Evolutionary conservation across 2,329 filamentous ascomycete species (phyloP), one percentile per base, ranked within the genome.

Genomic region (Neopestalotiopsis rosae): DNA sequence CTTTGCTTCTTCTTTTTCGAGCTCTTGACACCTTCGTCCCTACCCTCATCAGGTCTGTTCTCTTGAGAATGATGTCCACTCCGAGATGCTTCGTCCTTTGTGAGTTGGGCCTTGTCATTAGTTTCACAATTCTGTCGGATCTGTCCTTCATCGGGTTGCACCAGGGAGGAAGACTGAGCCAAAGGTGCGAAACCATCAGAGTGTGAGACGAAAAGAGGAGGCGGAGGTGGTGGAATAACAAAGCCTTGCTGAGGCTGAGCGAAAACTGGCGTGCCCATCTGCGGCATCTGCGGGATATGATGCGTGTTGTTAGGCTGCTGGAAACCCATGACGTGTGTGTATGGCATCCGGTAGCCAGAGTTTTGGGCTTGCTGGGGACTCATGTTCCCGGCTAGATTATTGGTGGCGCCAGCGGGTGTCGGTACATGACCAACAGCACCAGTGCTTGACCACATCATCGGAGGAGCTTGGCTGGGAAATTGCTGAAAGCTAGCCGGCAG

Each of bases 71-170:
- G 49, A 9, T 56, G 9, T n/a, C 49, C 14, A 56, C 4, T 59
- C 17, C 5, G 57, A 34, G 57, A 3, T 14, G 3, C 5, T 6
- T 34, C 24, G 24, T 30, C 10, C 13, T 28, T 24, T 6, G n/a
- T 5, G 9, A 62, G 6, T 10, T 38, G 66, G 30, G 66, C 17
- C 40, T 67, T 62, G 40, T 63, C 17, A 12, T 61, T 20, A 2
- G 28, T 45, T 20, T 61, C 65, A 42, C 10, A 67, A 3, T 67
- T 28, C 4, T 67, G 28, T 4, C 61, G 42, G 6, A 63, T 63
- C 6, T 30, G 28, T 9, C 61, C 65, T 20, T 56, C 13, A 13
- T 34, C 64, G 2, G 30, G 13, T 1, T 14, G 38, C 24, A 17
- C 20, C 3, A 12, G n/a, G n/a, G 38, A 17, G 40, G 28, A 24